Conservation (phyloP, 2,329 filamentous ascomycete genomes). For the Sclerotinia nivalis region DNA sequence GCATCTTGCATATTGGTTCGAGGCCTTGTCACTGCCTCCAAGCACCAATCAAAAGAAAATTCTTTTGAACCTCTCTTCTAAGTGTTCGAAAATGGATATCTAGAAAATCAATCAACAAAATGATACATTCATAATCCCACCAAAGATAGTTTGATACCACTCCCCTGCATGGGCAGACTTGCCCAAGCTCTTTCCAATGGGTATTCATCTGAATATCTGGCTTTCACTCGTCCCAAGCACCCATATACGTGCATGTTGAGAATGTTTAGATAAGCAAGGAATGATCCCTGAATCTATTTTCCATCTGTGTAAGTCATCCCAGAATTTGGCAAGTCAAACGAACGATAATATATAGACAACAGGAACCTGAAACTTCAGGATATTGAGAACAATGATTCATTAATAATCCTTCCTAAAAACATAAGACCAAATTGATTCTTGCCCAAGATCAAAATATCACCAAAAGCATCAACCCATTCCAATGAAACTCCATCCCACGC, state of each 20-base stretch:
- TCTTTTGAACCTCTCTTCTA: neutral
- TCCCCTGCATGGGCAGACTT: neutral
- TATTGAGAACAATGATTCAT: neutral
- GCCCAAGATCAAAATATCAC: slow-evolving; percentile 2
- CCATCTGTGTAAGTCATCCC: neutral
- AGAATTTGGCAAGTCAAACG: neutral
- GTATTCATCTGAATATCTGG: too few species aligned
- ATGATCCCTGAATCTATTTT: neutral
- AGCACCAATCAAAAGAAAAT: neutral
- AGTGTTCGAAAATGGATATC: neutral
- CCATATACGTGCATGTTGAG: neutral
- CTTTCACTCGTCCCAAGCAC: neutral
- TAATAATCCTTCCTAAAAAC: neutral
- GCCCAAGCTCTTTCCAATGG: neutral
- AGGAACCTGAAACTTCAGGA: slow-evolving; percentile 19
- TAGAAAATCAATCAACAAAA: neutral
- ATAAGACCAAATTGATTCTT: neutral
- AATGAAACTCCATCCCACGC: neutral
- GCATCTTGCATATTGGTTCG: slow-evolving; percentile 5
- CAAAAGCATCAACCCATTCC: neutral
- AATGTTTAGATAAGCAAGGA: neutral
- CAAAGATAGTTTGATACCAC: neutral
- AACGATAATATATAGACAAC: neutral
- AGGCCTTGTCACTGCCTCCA: neutral
- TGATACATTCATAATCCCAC: neutral